These are phyloP conservation scores for Collybia nuda DNA, from an alignment of 768 basidiomycete species.

Conservation along the genomic window DNA sequence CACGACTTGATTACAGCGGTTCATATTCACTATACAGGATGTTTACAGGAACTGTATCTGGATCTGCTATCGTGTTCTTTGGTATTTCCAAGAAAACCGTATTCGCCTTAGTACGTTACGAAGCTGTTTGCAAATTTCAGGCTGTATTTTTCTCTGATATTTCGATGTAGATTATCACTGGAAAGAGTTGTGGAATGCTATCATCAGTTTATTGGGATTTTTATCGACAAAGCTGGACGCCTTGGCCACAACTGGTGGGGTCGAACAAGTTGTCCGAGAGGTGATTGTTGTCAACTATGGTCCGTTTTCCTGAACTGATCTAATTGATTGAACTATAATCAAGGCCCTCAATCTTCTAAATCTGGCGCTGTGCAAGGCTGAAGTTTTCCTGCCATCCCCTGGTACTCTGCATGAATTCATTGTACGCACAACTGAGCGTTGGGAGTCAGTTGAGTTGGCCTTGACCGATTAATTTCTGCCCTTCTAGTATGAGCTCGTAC, in stretches of 20 bases:
- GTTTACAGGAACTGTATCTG: slow-evolving; percentile 50
- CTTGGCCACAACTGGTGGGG: slow-evolving; percentile 49
- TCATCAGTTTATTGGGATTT: slow-evolving; percentile 56
- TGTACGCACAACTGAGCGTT: slow-evolving; percentile 35
- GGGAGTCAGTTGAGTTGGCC: too few species aligned
- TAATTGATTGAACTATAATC: neutral
- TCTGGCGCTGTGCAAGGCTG: slow-evolving; percentile 49
- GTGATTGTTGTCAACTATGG: slow-evolving; percentile 30
- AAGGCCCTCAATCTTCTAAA: slow-evolving; percentile 58
- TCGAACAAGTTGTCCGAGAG: slow-evolving; percentile 54
- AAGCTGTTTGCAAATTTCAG: neutral
- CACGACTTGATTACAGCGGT: neutral
- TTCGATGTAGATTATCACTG: slow-evolving; percentile 58
- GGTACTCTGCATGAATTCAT: slow-evolving; percentile 58
- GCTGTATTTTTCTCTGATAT: neutral
- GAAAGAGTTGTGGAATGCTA: slow-evolving; percentile 61
- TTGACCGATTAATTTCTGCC: neutral
- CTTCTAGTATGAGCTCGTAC: slow-evolving; percentile 63
- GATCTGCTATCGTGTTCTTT: slow-evolving; percentile 53
- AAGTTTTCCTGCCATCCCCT: slow-evolving; percentile 53
- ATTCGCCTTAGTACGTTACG: slow-evolving; percentile 49
- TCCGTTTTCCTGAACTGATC: neutral
- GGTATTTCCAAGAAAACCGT: slow-evolving; percentile 53
- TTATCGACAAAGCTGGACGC: slow-evolving; percentile 53
- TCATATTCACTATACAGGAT: slow-evolving; percentile 1